Conservation (phyloP, 371 early-diverging fungal species). For the Parasitella parasitica region DNA sequence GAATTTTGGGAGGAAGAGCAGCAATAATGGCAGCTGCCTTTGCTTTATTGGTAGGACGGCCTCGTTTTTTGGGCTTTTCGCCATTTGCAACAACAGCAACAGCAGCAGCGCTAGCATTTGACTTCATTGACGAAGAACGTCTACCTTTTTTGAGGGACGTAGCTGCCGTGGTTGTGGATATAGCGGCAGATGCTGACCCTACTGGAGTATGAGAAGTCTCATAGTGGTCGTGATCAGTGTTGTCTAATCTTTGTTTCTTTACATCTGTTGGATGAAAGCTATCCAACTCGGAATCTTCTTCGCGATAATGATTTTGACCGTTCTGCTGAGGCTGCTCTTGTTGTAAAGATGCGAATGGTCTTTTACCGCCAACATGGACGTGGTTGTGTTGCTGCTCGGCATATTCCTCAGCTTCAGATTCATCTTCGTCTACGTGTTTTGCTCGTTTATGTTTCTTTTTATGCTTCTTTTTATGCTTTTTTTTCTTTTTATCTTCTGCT, state of each 20-base stretch:
- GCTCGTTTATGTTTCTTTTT: constrained; percentile 39
- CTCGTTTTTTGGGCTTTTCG: constrained; percentile 46
- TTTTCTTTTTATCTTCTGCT: constrained; percentile 24
- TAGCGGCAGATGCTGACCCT: background rate
- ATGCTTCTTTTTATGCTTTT: constrained; percentile 44
- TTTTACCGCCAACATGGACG: constrained; percentile 19
- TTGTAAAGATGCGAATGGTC: constrained; percentile 24
- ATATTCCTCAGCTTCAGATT: constrained; percentile 21
- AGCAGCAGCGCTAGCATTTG: background rate
- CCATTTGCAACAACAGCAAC: constrained; percentile 2
- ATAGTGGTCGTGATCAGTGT: background rate
- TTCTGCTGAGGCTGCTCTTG: background rate
- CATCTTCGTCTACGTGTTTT: constrained; percentile 15
- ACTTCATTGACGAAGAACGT: constrained; percentile 11
- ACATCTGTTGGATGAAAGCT: constrained; percentile 23
- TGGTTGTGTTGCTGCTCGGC: constrained; percentile 10
- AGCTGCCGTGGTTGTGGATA: background rate
- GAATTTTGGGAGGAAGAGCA: constrained; percentile 28
- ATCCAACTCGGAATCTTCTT: constrained; percentile 3
- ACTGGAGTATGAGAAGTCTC: background rate
- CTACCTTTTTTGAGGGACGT: constrained; percentile 11
- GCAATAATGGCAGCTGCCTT: constrained; percentile 23
- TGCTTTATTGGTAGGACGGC: constrained; percentile 34
- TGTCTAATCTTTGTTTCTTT: background rate
- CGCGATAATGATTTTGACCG: background rate